Evolutionary conservation across 495 filamentous ascomycete genomes (phyloP), one percentile per base, ranked within the genome.

Genomic region (Penicillium samsonianum): DNA sequence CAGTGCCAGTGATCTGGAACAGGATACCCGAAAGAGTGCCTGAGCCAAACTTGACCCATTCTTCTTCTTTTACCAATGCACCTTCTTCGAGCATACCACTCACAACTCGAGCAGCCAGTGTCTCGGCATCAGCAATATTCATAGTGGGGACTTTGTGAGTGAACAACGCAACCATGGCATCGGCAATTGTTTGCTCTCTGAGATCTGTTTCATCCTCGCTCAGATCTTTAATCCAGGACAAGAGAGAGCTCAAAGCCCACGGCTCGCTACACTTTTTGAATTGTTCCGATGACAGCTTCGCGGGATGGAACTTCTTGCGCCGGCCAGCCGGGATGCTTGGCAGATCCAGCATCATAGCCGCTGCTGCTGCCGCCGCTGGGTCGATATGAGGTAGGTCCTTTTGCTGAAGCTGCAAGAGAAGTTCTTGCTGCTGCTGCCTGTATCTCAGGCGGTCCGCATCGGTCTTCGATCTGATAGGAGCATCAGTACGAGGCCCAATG

Each of bases 141-240:
- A 99, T 98, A 0, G 93, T 99, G 1, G 95, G 92, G 2, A 99
- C 92, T 71, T 96, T 96, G 73, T 92, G 85, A 16, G 92, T 96
- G 68, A 99, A 98, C 20, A 99, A 77, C 9, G 86, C 90, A 22
- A 96, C 87, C 41, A 98, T 83, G 2, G 89, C 92, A 51, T 97
- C 92, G 31, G 88, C 86, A 44, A 98, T 82, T 5, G 88, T 85
- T 54, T 89, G 86, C 65, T 89, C 82, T 64, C 88, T 90, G 22
- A 99, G 80, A 73, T 99, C 91, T 41, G 75, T 79, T 53, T 87
- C 85, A 17, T 92, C 92, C 59, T 96, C 92, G 28, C 90, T 88
- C 82, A 98, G 86, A 51, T 90, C 86, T 55, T 87, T 87, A 55
- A 97, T 78, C 94, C 94, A 99, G 6, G 81, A 74, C 17, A 91